A percentile compares a stretch with the other conserved stretches of the same genome.
phyloP scores from a whole-genome alignment of 2,329 filamentous ascomycete genomes.

The Cladophialophora bantiana region DNA sequence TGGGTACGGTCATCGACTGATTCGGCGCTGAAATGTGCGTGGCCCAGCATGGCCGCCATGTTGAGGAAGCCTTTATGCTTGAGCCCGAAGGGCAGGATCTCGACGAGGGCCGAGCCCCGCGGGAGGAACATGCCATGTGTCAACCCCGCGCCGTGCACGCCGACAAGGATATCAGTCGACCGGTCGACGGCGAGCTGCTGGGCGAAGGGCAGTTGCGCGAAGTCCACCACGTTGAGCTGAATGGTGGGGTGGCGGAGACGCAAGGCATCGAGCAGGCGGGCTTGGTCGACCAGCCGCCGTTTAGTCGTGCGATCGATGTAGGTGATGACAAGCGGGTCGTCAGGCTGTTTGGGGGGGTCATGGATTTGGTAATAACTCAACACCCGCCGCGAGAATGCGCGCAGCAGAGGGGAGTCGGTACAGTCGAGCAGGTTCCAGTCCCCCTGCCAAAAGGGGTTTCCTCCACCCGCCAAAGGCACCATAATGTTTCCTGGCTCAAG shows the following conservation, averaged over 20 bases:
- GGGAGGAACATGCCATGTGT: background rate
- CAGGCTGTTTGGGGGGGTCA: background rate
- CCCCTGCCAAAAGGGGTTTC: background rate
- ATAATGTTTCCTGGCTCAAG: conserved; percentile 1
- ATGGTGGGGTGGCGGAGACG: background rate
- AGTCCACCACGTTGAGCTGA: background rate
- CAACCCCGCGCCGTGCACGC: conserved; percentile 1
- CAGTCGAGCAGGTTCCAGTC: background rate
- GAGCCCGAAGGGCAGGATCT: conserved; percentile 1
- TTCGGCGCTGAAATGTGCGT: background rate
- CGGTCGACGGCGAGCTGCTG: background rate
- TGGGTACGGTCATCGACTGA: background rate
- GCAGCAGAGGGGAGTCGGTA: background rate
- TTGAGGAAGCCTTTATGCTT: conserved; percentile 1
- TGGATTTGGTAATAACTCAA: background rate
- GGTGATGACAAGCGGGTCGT: background rate
- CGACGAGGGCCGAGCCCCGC: background rate
- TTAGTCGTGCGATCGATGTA: background rate
- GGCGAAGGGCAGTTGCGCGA: background rate
- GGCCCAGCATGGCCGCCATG: conserved; percentile 3
- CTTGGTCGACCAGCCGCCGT: background rate
- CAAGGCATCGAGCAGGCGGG: background rate
- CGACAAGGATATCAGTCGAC: background rate
- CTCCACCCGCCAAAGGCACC: background rate
- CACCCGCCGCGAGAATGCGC: conserved; percentile 1